Base-by-base conservation (phyloP, 1,139 yeast species). In the Hyphopichia wangnamkhiaoensis region DNA sequence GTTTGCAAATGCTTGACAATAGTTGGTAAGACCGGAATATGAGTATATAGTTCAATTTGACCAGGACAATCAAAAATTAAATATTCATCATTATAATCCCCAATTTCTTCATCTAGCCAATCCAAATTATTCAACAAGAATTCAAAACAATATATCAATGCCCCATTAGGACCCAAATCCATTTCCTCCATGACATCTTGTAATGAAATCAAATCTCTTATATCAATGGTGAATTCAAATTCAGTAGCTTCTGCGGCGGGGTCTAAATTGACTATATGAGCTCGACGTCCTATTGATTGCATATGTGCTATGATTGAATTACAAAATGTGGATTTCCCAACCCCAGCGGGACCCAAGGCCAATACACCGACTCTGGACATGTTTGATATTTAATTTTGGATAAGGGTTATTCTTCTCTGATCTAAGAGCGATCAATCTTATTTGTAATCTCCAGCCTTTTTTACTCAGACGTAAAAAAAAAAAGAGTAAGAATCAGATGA, bases 131-230 rank as follows among this genome's bases (percentile, higher is more conserved):
- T 80, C 57, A 93, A 63, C 33, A 94, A 84, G 42, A 67, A 87
- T 65, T 93, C 98, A 61, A 93, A 93, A 57, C 98, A 93, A 63
- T 91, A 94, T 17, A 93, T 74, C 40, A 93, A 71, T 0, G 95
- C 98, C 31, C 98, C 99, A 51, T 93, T 93, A 5, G 98, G 98
- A 0, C 99, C 99, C 37, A 89, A 68, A 32, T 87, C 88, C 69
- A 90, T 74, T 59, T 90, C 96, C 49, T 90, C 96, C 95, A 91
- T 91, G n/a, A 91, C 97, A 63, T 93, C 98, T 47, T 90, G 93
- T 36, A 93, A 67, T 1, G 96, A 87, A 36, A 94, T 87, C 53
- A 93, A 73, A 58, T 93, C 96, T 51, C 96, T 73, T 32, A 94
- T 91, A 61, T 93, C 98, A 21, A 93, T 84, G 14, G 96, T 85